phyloP scores from a whole-genome alignment of 164 flowering plant species.

The grape (Vitis vinifera) region ASM3070453v1 NC_081813.1:4137001-4137500 shows the following conservation, averaged over 20 bases:
- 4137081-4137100: slow-evolving; percentile 37
- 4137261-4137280: too few species aligned
- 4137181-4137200: slow-evolving; percentile 16
- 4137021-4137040: too few species aligned
- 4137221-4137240: too few species aligned
- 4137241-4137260: too few species aligned
- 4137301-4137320: neutral
- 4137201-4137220: neutral
- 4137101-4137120: slow-evolving; percentile 70
- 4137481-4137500: slow-evolving; percentile 8
- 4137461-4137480: slow-evolving; percentile 19
- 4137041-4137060: too few species aligned
- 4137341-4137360: too few species aligned
- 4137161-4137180: slow-evolving; percentile 21
- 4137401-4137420: slow-evolving; percentile 45
- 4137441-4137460: slow-evolving; percentile 89
- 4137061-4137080: neutral
- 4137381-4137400: slow-evolving; percentile 62
- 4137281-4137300: too few species aligned
- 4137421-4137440: slow-evolving; percentile 87
- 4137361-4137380: slow-evolving; percentile 21
- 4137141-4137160: slow-evolving; percentile 20
- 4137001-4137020: too few species aligned
- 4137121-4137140: slow-evolving; percentile 76
- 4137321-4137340: neutral